Evolutionary conservation across 768 basidiomycete species (phyloP), one percentile per base, ranked within the genome.

Genomic region (Phlebiopsis flavidoalba): DNA sequence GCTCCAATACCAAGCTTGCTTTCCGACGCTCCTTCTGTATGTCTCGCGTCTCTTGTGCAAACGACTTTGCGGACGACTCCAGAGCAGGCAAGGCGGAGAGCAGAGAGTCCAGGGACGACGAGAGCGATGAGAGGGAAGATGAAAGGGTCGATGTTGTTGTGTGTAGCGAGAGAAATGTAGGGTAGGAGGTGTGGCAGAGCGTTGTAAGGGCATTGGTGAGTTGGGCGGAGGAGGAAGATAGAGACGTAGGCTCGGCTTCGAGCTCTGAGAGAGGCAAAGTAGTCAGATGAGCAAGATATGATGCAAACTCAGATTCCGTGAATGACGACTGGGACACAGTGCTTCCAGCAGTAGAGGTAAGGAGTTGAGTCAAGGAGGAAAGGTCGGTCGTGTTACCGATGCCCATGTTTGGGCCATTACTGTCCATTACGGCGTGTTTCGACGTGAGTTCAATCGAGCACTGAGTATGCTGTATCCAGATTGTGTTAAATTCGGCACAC

Each of bases 81-180:
- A 98, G 79, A 5, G 83, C 80, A 0, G 95, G 95, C 12, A 97
- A 80, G 52, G 87, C 84, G 14, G 79, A 75, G 22, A 95, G 75
- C 5, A 98, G 79, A 37, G 81, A 73, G 59, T 83, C 79, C 60
- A 98, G 85, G 6, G 93, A 93, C 10, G 80, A 72, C 1, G 89
- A 86, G 57, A 98, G 82, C 5, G 88, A 85, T 0, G 82, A 79
- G 62, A 98, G 82, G 0, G 94, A 91, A 3, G 78, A 73, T 1
- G 84, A 78, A 59, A 97, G 82, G 0, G 88, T 84, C 52, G 84
- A 83, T 3, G 92, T 91, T 17, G 90, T 89, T 51, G 81, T 73
- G 71, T 95, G 93, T 11, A 95, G 80, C n/a, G 90, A 88, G 63
- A 96, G 83, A 71, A 97, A 96, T 0, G 93, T 94, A 31, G 90